Evolutionary conservation across 2,329 filamentous ascomycete species (phyloP).

Genomic region (Fonsecaea nubica): DNA sequence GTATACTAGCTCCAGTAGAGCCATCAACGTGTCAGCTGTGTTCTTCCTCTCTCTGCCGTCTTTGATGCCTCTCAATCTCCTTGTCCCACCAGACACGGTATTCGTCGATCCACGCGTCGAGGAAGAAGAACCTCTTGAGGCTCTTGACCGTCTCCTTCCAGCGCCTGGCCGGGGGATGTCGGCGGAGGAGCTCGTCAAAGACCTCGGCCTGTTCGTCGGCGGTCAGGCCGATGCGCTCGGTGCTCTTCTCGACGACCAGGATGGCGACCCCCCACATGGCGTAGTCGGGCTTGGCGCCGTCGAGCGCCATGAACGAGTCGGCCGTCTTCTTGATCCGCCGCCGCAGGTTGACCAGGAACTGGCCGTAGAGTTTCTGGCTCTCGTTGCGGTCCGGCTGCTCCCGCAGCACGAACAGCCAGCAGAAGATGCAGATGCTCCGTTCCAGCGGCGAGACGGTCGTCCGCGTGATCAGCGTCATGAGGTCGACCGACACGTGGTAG

Average conservation of each 20-base stretch:
- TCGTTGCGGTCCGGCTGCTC: slow-evolving; percentile 9
- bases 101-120: slow-evolving; percentile 9
- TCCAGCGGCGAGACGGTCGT: slow-evolving; percentile 4
- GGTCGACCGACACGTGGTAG: slow-evolving; percentile 7
- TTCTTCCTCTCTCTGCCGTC: background rate
- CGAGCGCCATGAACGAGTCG: slow-evolving; percentile 4
- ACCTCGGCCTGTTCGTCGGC: slow-evolving; percentile 1
- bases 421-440: slow-evolving; percentile 8
- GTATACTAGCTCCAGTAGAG: background rate
- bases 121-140: slow-evolving; percentile 13
- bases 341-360: slow-evolving; percentile 8
- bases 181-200: background rate
- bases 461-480: slow-evolving; percentile 7
- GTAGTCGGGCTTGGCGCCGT: slow-evolving; percentile 8
- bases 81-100: slow-evolving; percentile 16
- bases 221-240: slow-evolving; percentile 10
- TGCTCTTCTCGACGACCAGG: slow-evolving; percentile 6
- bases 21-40: background rate
- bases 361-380: slow-evolving; percentile 12
- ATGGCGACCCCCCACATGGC: slow-evolving; percentile 16
- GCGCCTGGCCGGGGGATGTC: background rate
- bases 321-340: background rate
- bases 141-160: slow-evolving; percentile 7
- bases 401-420: slow-evolving; percentile 5
- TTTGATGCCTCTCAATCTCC: background rate